Evolutionary conservation across 345 rosid species (phyloP).

Genomic region (Lumnitzera racemosa): DNA sequence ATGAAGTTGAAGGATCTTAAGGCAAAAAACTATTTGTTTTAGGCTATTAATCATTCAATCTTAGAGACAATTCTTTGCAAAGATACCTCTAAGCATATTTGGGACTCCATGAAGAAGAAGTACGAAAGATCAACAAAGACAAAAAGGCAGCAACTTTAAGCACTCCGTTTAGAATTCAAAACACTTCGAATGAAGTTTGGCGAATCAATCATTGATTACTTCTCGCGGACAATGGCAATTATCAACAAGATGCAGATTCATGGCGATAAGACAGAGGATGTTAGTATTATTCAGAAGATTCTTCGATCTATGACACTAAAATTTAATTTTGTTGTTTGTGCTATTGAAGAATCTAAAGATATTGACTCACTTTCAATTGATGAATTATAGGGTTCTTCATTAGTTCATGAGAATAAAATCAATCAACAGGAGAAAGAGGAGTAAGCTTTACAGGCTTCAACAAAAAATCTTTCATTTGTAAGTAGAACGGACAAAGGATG

Average conservation of each 20-base stretch:
- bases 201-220: not conserved
- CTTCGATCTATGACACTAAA: too few species aligned
- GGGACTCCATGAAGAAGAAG: slow-evolving; percentile 5
- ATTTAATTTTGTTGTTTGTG: too few species aligned
- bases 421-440: too few species aligned
- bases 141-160: not conserved
- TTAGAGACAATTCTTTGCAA: not conserved
- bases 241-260: not conserved
- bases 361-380: too few species aligned
- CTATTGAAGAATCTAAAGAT: too few species aligned
- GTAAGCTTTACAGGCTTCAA: too few species aligned
- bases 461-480: too few species aligned
- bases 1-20: not conserved
- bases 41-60: not conserved
- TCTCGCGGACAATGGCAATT: not conserved
- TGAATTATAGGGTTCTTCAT: too few species aligned
- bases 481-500: too few species aligned
- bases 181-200: not conserved
- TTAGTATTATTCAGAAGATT: not conserved
- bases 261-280: not conserved
- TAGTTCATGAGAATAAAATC: too few species aligned
- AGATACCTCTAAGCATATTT: slow-evolving; percentile 1
- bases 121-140: not conserved
- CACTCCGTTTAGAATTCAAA: not conserved
- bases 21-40: slow-evolving; percentile 2